These are phyloP conservation scores for Cladosporium sphaerospermum DNA, from an alignment of 2,329 filamentous ascomycete species.

Conservation along the genomic window DNA sequence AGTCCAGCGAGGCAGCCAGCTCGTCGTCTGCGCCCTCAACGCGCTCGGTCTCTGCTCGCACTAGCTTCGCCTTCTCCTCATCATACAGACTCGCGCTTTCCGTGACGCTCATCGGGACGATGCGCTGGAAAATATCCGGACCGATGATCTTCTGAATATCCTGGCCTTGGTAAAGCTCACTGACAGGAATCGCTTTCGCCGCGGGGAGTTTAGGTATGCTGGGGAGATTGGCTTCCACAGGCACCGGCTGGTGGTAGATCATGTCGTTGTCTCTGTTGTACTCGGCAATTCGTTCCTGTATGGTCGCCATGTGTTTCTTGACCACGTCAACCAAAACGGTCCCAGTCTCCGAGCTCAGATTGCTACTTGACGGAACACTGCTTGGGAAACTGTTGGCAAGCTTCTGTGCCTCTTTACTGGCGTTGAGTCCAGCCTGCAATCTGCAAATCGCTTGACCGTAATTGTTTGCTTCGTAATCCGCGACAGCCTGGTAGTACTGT, in stretches of 20 bases:
- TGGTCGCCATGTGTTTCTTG: constrained; percentile 71
- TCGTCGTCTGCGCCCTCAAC: constrained; percentile 90
- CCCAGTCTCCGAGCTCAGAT: constrained; percentile 75
- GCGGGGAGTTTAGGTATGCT: constrained; percentile 86
- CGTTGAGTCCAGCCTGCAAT: constrained; percentile 70
- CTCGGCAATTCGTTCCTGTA: constrained; percentile 73
- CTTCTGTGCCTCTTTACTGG: constrained; percentile 71
- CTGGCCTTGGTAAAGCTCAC: constrained; percentile 91
- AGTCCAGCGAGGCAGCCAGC: constrained; percentile 92
- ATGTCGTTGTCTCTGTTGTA: constrained; percentile 92
- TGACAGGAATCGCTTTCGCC: constrained; percentile 94
- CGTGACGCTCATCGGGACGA: constrained; percentile 91
- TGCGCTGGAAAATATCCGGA: constrained; percentile 93
- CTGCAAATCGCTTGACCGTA: constrained; percentile 81
- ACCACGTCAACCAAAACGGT: constrained; percentile 69
- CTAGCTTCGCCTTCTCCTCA: constrained; percentile 94
- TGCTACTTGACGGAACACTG: constrained; percentile 72
- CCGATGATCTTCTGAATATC: constrained; percentile 97
- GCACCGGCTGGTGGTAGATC: constrained; percentile 92
- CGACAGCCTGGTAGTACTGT: constrained; percentile 87
- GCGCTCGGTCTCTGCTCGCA: constrained; percentile 86
- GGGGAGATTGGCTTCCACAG: constrained; percentile 73
- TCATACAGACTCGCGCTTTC: constrained; percentile 96
- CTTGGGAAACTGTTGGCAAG: constrained; percentile 74
- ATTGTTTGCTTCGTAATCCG: constrained; percentile 81